These are phyloP conservation scores for Fomitopsis pinicola DNA, from an alignment of 1,284 basidiomycete genomes.

Conservation along the genomic window DNA sequence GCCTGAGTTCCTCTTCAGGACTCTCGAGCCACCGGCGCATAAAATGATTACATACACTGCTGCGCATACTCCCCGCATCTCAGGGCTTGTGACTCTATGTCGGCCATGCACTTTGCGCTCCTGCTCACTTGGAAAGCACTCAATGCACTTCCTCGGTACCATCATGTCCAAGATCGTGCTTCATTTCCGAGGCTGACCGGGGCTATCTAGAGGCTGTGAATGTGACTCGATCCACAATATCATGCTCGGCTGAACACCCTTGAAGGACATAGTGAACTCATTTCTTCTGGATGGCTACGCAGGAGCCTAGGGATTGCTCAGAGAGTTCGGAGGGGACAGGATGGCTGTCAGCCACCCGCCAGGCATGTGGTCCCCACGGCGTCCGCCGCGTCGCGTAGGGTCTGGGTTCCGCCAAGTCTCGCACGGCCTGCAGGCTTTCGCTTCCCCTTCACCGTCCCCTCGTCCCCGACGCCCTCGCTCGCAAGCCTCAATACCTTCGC, in stretches of 20 bases:
- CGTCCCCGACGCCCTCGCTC: slow-evolving; percentile 1
- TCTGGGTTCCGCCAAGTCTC: not conserved
- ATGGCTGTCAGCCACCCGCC: not conserved
- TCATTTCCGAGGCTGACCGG: no score
- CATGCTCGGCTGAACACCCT: no score
- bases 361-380: not conserved
- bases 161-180: no score
- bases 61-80: not conserved
- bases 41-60: not conserved
- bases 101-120: not conserved
- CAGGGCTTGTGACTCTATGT: not conserved
- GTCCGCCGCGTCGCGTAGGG: not conserved
- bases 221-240: no score
- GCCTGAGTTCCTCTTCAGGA: not conserved
- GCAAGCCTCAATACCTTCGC: not conserved
- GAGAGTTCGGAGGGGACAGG: not conserved
- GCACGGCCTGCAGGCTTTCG: not conserved
- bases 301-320: not conserved
- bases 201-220: no score
- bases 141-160: not conserved
- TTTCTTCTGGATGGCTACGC: no score
- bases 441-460: slow-evolving; percentile 4
- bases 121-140: not conserved
- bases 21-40: not conserved
- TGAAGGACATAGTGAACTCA: no score